phyloP scores from a whole-genome alignment of 2,329 filamentous ascomycete species.

The Aquanectria penicillioides region DNA sequence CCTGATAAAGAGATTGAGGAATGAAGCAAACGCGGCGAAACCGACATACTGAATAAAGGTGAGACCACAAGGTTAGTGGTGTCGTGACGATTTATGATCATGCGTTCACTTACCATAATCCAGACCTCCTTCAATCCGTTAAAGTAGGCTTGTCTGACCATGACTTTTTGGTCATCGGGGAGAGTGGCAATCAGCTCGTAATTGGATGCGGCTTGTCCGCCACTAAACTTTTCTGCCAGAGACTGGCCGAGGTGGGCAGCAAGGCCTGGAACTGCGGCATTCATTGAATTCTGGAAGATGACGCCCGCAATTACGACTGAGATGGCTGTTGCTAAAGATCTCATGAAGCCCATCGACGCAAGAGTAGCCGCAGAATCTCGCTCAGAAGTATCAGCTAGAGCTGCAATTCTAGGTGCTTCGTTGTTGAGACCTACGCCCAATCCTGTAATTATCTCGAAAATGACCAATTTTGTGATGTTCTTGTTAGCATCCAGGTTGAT shows the following conservation, averaged over 20 bases:
- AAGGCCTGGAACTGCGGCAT: constrained; percentile 61
- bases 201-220: constrained; percentile 61
- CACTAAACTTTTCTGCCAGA: constrained; percentile 62
- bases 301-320: constrained; percentile 79
- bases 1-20: too few species aligned
- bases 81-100: too few species aligned
- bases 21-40: too few species aligned
- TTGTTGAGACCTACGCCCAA: constrained; percentile 75
- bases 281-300: constrained; percentile 80
- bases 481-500: constrained; percentile 67
- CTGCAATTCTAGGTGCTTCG: constrained; percentile 73
- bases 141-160: too few species aligned
- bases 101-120: too few species aligned
- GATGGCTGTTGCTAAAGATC: constrained; percentile 74
- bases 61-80: too few species aligned
- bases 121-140: too few species aligned
- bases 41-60: too few species aligned
- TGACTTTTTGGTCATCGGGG: too few species aligned
- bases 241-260: constrained; percentile 59
- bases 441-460: constrained; percentile 71
- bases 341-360: constrained; percentile 72
- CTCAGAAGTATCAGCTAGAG: constrained; percentile 70
- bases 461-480: constrained; percentile 64
- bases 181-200: too few species aligned
- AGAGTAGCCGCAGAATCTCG: constrained; percentile 74